These are phyloP conservation scores for Pythium chondricola DNA, from an alignment of 352 stramenopile genomes.

Conservation along the genomic window DNA sequence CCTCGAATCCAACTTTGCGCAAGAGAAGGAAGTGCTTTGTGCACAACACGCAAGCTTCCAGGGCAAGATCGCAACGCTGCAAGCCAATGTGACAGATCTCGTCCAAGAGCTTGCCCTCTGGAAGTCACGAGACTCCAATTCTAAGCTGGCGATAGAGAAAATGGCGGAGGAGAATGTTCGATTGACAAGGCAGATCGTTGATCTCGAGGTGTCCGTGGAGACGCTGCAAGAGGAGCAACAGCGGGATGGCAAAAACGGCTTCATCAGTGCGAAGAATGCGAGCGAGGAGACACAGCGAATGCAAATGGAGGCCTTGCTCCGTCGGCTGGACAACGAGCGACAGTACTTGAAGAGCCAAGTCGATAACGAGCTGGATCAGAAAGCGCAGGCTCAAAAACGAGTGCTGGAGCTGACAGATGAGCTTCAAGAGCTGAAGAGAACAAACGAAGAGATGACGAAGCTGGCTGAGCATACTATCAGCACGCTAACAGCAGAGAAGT, in stretches of 20 bases:
- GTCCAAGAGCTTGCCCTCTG: slow-evolving; percentile 62
- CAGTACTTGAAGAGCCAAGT: slow-evolving; percentile 81
- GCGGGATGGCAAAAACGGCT: slow-evolving; percentile 19
- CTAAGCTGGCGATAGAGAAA: slow-evolving; percentile 65
- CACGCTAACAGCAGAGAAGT: slow-evolving; percentile 15
- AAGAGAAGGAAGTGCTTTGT: slow-evolving; percentile 46
- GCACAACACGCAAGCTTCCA: slow-evolving; percentile 43
- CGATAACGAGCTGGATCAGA: slow-evolving; percentile 43
- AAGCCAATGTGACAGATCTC: slow-evolving; percentile 71
- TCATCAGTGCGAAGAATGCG: slow-evolving; percentile 55
- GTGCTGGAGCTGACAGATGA: slow-evolving; percentile 36
- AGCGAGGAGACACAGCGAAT: slow-evolving; percentile 72
- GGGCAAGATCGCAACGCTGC: slow-evolving; percentile 53
- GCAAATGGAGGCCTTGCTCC: slow-evolving; percentile 70
- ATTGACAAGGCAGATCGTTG: slow-evolving; percentile 52
- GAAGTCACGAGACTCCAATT: slow-evolving; percentile 63
- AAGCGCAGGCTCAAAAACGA: slow-evolving; percentile 35
- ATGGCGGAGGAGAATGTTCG: slow-evolving; percentile 64
- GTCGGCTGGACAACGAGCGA: slow-evolving; percentile 70
- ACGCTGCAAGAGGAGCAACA: slow-evolving; percentile 48
- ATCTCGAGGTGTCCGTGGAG: slow-evolving; percentile 54
- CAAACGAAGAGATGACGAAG: slow-evolving; percentile 31
- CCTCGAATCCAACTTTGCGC: slow-evolving; percentile 31
- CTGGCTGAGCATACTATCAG: slow-evolving; percentile 38
- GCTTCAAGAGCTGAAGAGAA: slow-evolving; percentile 27